These are phyloP conservation scores for Bassia scoparia DNA, from an alignment of 148 eudicot genomes.

Conservation along the genomic window DNA sequence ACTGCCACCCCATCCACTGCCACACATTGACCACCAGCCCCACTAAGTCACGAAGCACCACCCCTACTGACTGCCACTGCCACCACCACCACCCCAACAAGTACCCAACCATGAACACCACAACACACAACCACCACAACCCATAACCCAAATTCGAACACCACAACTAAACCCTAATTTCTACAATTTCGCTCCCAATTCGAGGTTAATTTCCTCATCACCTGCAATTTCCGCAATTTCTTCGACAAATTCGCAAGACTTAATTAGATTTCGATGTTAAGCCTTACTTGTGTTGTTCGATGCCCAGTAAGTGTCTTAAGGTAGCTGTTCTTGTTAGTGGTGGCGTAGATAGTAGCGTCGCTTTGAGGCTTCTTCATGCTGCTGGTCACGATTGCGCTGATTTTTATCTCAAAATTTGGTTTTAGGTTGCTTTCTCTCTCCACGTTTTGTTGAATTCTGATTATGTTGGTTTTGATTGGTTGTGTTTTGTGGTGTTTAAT, in stretches of 20 bases:
- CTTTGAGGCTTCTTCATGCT: constrained; percentile 85
- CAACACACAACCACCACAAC: too few species aligned
- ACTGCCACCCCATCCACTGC: too few species aligned
- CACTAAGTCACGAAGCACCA: too few species aligned
- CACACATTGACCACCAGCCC: too few species aligned
- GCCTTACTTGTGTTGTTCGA: constrained; percentile 56
- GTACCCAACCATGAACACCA: too few species aligned
- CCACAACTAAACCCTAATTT: too few species aligned
- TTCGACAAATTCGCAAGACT: constrained; percentile 14
- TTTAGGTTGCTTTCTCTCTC: constrained; percentile 47
- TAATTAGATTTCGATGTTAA: constrained; percentile 33
- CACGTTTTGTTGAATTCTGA: too few species aligned
- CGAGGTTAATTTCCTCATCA: constrained; percentile 17
- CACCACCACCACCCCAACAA: too few species aligned
- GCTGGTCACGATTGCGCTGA: constrained; percentile 97
- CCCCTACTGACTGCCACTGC: too few species aligned
- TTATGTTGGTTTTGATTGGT: too few species aligned
- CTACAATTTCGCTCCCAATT: constrained; percentile 15
- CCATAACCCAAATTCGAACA: too few species aligned
- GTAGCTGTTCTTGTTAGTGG: constrained; percentile 88
- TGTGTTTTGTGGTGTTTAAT: too few species aligned
- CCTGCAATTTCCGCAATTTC: constrained; percentile 12
- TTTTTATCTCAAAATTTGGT: constrained; percentile 95
- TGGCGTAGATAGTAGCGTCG: constrained; percentile 94
- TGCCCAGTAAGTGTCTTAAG: constrained; percentile 50